A percentile compares a stretch with the other conserved stretches of the same genome.
phyloP scores from a whole-genome alignment of 176 grass and related monocot genomes.

The Zoysia pacifica region DNA sequence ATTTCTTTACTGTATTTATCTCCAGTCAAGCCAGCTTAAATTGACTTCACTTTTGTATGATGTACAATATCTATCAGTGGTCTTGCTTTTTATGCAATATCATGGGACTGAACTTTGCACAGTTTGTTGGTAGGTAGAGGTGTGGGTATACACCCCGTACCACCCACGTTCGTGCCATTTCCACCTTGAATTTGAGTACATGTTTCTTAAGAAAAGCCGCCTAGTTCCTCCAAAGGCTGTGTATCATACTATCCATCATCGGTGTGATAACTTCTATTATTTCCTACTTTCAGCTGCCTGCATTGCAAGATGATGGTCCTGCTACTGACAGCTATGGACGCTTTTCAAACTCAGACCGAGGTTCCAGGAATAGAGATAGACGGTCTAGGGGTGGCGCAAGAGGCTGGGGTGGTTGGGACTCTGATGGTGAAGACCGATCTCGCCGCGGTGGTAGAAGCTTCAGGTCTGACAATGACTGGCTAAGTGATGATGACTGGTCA shows the following conservation, averaged over 20 bases:
- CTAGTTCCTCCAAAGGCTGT: background rate
- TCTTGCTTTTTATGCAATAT: conserved; percentile 15
- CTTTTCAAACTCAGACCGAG: conserved; percentile 64
- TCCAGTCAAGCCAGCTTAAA: conserved; percentile 27
- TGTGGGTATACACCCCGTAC: background rate
- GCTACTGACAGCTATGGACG: conserved; percentile 69
- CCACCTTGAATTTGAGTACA: background rate
- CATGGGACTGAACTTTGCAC: too few relatives aligned
- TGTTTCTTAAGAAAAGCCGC: background rate
- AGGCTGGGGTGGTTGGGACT: conserved; percentile 52
- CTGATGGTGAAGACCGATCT: conserved; percentile 54
- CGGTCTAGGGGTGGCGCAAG: conserved; percentile 47
- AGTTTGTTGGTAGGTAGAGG: background rate
- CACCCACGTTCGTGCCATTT: background rate
- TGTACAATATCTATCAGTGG: background rate
- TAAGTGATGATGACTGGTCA: conserved; percentile 52
- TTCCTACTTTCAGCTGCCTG: conserved; percentile 73
- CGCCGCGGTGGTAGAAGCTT: conserved; percentile 65
- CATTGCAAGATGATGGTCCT: conserved; percentile 91
- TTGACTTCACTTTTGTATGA: background rate
- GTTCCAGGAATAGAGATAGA: conserved; percentile 44
- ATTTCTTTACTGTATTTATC: background rate
- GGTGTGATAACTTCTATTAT: conserved; percentile 26
- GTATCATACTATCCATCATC: background rate
- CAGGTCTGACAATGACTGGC: conserved; percentile 56